Evolutionary conservation across 805 yeast species (phyloP).

Genomic region (Saccharomycopsis sp.): DNA sequence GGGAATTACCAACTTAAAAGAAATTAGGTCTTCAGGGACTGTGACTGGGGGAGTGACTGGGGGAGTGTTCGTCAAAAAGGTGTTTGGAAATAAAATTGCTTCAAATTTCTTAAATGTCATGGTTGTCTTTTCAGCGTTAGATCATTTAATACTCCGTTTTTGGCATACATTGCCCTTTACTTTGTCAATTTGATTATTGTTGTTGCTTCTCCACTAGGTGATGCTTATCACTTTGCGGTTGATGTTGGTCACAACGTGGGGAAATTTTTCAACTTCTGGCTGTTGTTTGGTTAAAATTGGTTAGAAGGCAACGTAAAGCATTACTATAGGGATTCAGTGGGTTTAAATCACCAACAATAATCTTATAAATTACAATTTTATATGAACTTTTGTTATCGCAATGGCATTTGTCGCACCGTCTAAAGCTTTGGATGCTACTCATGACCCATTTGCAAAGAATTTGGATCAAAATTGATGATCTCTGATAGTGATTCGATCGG

Average conservation of each 20-base stretch:
- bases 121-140: slow-evolving; percentile 43
- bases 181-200: slow-evolving; percentile 39
- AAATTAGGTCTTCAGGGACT: slow-evolving; percentile 29
- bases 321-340: slow-evolving; percentile 31
- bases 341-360: slow-evolving; percentile 31
- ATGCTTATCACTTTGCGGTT: slow-evolving; percentile 40
- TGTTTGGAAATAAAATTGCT: slow-evolving; percentile 32
- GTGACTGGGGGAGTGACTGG: slow-evolving; percentile 28
- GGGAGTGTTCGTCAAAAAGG: slow-evolving; percentile 30
- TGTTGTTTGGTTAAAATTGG: slow-evolving; percentile 34
- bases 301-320: slow-evolving; percentile 31
- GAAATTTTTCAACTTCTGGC: slow-evolving; percentile 37
- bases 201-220: slow-evolving; percentile 42
- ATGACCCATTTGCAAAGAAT: too few species aligned
- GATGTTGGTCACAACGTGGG: slow-evolving; percentile 42
- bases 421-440: too few species aligned
- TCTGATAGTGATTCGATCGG: too few species aligned
- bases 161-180: slow-evolving; percentile 41
- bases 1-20: slow-evolving; percentile 24
- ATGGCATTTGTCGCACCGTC: slow-evolving; percentile 39
- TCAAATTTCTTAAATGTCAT: slow-evolving; percentile 41
- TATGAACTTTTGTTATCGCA: slow-evolving; percentile 34
- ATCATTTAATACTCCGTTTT: slow-evolving; percentile 40
- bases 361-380: slow-evolving; percentile 29
- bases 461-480: too few species aligned